Percentiles rank a stretch among this genome's conserved stretches.
Evolutionary conservation across 2,329 filamentous ascomycete species (phyloP).

Genomic region (Mycocentrospora acerina): DNA sequence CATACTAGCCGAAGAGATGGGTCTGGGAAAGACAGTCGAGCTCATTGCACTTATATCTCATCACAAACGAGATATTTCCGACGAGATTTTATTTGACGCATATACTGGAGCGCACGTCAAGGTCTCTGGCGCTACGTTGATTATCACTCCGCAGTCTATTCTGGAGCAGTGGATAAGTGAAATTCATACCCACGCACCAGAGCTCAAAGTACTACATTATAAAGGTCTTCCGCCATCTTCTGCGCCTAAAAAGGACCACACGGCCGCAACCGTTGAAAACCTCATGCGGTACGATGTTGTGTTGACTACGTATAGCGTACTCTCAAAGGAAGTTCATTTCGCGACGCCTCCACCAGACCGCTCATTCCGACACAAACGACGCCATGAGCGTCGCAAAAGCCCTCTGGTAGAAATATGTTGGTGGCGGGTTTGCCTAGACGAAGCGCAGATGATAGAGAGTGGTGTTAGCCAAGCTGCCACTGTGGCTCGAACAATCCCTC

Average conservation of each 20-base stretch:
- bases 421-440: slow-evolving; percentile 77
- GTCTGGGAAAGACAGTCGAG: slow-evolving; percentile 78
- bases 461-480: slow-evolving; percentile 81
- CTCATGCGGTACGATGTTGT: slow-evolving; percentile 59
- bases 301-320: slow-evolving; percentile 65
- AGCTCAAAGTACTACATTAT: slow-evolving; percentile 59
- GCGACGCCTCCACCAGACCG: slow-evolving; percentile 70
- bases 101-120: slow-evolving; percentile 50
- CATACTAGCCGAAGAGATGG: slow-evolving; percentile 80
- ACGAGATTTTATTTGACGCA: slow-evolving; percentile 36
- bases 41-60: slow-evolving; percentile 69
- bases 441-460: slow-evolving; percentile 92
- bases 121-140: slow-evolving; percentile 59
- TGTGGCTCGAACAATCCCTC: slow-evolving; percentile 76
- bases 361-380: slow-evolving; percentile 63
- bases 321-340: slow-evolving; percentile 80
- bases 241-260: slow-evolving; percentile 32
- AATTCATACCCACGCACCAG: slow-evolving; percentile 58
- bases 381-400: slow-evolving; percentile 67
- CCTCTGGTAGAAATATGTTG: slow-evolving; percentile 79
- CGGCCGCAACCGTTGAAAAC: slow-evolving; percentile 47
- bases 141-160: slow-evolving; percentile 63
- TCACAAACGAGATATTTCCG: slow-evolving; percentile 50
- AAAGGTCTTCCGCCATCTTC: slow-evolving; percentile 48
- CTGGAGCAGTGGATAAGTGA: slow-evolving; percentile 65